These are phyloP conservation scores for Mollisiaceae sp. DNA, from an alignment of 2,329 filamentous ascomycete species.

Conservation along the genomic window DNA sequence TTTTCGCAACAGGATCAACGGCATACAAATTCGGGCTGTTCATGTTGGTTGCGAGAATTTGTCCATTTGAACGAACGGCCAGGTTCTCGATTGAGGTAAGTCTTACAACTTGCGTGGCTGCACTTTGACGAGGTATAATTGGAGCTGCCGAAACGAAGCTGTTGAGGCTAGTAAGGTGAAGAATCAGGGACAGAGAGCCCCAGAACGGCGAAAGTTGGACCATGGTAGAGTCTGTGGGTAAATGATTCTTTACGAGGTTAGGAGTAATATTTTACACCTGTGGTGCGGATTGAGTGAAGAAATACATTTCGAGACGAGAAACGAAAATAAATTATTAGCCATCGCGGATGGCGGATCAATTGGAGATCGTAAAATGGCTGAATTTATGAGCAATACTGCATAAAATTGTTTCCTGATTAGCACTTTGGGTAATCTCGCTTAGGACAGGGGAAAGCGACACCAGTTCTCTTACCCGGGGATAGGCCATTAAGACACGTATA, in stretches of 20 bases:
- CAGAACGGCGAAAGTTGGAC: constrained; percentile 7
- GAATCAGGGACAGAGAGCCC: too few species aligned
- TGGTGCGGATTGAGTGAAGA: neutral
- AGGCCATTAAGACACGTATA: too few species aligned
- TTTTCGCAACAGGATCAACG: constrained; percentile 21
- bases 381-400: constrained; percentile 10
- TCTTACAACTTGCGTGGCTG: constrained; percentile 16
- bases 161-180: neutral
- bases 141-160: neutral
- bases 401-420: constrained; percentile 8
- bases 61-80: constrained; percentile 21
- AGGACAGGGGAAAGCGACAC: neutral
- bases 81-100: constrained; percentile 20
- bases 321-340: constrained; percentile 6
- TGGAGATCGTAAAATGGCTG: constrained; percentile 10
- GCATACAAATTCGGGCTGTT: constrained; percentile 20
- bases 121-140: constrained; percentile 12
- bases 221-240: constrained; percentile 5
- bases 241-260: neutral
- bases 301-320: neutral
- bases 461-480: too few species aligned
- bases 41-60: constrained; percentile 21
- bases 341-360: constrained; percentile 20
- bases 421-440: constrained; percentile 18
- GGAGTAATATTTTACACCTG: neutral